A percentile compares a stretch with the other conserved stretches of the same genome.
Evolutionary conservation across 2,329 filamentous ascomycete genomes (phyloP).

Genomic region (Sporothrix luriei): DNA sequence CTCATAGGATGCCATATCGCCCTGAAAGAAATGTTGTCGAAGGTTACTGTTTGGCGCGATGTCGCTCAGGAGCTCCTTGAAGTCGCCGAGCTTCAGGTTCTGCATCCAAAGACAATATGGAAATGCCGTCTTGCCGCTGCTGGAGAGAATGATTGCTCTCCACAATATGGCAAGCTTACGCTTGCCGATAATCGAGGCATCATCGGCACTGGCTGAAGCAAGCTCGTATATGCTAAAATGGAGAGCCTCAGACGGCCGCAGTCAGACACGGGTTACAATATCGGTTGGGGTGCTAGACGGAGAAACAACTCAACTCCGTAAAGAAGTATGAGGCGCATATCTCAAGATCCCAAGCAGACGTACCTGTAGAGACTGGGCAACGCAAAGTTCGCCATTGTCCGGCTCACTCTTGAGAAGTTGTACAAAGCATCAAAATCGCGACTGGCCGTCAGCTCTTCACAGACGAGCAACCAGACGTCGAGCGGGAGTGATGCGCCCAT

Average conservation of each 20-base stretch:
- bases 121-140: conserved; percentile 62
- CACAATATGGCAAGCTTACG: conserved; percentile 65
- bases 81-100: conserved; percentile 63
- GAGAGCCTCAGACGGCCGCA: background rate
- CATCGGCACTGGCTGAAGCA: conserved; percentile 49
- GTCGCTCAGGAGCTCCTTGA: conserved; percentile 61
- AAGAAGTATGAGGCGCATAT: background rate
- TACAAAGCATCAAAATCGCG: conserved; percentile 64
- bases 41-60: conserved; percentile 42
- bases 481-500: conserved; percentile 49
- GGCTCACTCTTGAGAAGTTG: conserved; percentile 59
- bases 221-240: conserved; percentile 50
- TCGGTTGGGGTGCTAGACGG: too few relatives aligned
- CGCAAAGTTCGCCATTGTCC: conserved; percentile 59
- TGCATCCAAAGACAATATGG: conserved; percentile 72
- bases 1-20: conserved; percentile 45
- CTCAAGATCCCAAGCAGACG: conserved; percentile 31
- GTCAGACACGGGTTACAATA: background rate
- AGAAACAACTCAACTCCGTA: background rate
- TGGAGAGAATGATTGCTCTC: conserved; percentile 69
- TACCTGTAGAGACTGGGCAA: conserved; percentile 66
- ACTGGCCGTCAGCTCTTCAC: conserved; percentile 58
- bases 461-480: conserved; percentile 64
- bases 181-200: conserved; percentile 46
- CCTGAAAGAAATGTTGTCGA: conserved; percentile 47